Base-by-base conservation (phyloP, 108 stramenopile genomes). In the Schizochytrium sp. region DNA sequence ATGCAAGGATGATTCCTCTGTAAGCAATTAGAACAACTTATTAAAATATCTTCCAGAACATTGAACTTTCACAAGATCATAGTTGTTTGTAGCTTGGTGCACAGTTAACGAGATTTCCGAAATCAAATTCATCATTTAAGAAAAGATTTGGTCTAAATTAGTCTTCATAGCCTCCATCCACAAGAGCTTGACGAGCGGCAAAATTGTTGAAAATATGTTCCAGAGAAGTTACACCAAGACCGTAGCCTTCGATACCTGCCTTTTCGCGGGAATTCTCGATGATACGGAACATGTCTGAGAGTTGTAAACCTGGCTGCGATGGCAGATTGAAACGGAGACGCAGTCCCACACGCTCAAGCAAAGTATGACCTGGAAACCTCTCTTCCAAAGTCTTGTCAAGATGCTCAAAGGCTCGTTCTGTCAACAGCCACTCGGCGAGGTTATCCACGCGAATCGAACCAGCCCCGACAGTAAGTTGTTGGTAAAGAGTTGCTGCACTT, bases 121-220 rank as follows among this genome's bases (percentile, higher is more conserved):
- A 28, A 28, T 28, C 28, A 28, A 28, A 28, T 28, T 28, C 28
- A 28, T 28, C 28, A 28, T 28, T 28, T 28, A 28, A 28, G 28
- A 28, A 28, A 28, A 28, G 28, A 28, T 28, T 28, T 28, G 28
- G 57, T 15, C 17, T 17, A 17, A 17, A 10, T 17, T 58, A 58
- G 13, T 10, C 57, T 15, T 10, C 57, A 15, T 10, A 10, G 57
- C 41, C 42, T 7, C 64, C 64, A 15, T 69, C 64, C 2, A 69
- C 64, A 44, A 69, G 64, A 3, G 64, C 64, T 15, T 69, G 64
- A 0, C 64, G 64, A 7, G 89, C 73, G 56, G 89, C 89, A 50
- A 89, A 89, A 5, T 42, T 47, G 83, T 94, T 94, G 91, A 94
- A 94, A 56, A 94, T 91, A 88, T 92, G 92, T 92, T 94, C 93